Evolutionary conservation across 805 yeast genomes (phyloP).

Genomic region (Lipomyces orientalis): DNA sequence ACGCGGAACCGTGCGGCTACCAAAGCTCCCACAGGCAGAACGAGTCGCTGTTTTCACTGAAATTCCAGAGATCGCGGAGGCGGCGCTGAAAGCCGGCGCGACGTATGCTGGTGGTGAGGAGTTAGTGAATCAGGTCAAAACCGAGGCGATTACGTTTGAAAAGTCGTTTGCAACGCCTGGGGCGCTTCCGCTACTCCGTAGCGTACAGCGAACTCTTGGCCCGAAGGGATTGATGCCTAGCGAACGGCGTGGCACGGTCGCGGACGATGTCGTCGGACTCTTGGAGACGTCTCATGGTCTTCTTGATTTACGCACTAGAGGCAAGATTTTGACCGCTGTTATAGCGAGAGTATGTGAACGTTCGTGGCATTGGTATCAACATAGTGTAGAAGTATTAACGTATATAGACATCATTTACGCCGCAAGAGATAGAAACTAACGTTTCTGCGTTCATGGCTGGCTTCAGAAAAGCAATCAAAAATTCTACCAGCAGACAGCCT

Average conservation of each 20-base stretch:
- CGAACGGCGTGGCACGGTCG: conserved; percentile 82
- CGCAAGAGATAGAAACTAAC: conserved; percentile 19
- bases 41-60: conserved; percentile 72
- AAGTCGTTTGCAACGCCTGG: conserved; percentile 88
- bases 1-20: conserved; percentile 72
- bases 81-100: conserved; percentile 66
- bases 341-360: conserved; percentile 27
- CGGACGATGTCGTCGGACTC: conserved; percentile 21
- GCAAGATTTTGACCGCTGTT: conserved; percentile 5
- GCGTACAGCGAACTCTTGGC: conserved; percentile 81
- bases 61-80: conserved; percentile 56
- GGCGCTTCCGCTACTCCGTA: conserved; percentile 62
- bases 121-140: conserved; percentile 65
- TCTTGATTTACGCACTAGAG: conserved; percentile 19
- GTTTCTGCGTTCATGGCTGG: conserved; percentile 29
- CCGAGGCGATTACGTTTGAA: conserved; percentile 64
- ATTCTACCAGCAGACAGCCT: conserved; percentile 9
- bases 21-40: conserved; percentile 71
- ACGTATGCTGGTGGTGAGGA: conserved; percentile 73
- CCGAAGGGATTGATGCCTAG: conserved; percentile 90
- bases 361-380: neutral
- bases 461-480: conserved; percentile 18
- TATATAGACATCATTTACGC: conserved; percentile 19
- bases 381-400: neutral
- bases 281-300: conserved; percentile 12